These are phyloP conservation scores for Acorus gramineus DNA, from an alignment of 106 monocot genomes.

Conservation along the genomic window DNA sequence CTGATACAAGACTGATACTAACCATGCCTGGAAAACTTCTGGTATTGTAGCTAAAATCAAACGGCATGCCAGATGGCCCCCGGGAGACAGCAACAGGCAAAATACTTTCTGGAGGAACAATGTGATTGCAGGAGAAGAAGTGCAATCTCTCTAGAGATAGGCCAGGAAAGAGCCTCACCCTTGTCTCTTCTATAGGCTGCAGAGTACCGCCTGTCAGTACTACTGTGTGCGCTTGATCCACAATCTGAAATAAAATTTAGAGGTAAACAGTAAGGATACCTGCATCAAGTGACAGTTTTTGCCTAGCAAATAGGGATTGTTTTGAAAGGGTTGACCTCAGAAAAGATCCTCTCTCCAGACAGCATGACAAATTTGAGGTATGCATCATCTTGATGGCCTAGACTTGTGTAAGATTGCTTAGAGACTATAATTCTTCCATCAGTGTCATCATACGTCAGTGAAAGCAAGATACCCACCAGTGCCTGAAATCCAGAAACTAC, in stretches of 20 bases:
- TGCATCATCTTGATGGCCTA: constrained; percentile 36
- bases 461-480: constrained; percentile 56
- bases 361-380: constrained; percentile 94
- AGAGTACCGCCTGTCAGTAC: constrained; percentile 86
- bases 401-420: constrained; percentile 17
- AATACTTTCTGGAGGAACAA: constrained; percentile 88
- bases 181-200: constrained; percentile 93
- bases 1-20: constrained; percentile 1
- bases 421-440: constrained; percentile 85
- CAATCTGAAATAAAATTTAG: constrained; percentile 34
- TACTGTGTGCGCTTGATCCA: constrained; percentile 55
- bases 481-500: constrained; percentile 68
- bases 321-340: constrained; percentile 36
- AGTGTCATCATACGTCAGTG: constrained; percentile 59
- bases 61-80: constrained; percentile 73
- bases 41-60: constrained; percentile 91
- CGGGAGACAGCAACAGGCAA: constrained; percentile 67
- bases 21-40: constrained; percentile 68
- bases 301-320: too few relatives aligned
- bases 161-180: constrained; percentile 65
- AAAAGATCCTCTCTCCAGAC: constrained; percentile 77
- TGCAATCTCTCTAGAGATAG: constrained; percentile 38
- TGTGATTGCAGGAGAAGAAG: constrained; percentile 87
- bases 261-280: neutral
- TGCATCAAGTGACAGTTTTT: too few relatives aligned